Base-by-base conservation (phyloP, 2,329 filamentous ascomycete species). In the Zymoseptoria passerinii region DNA sequence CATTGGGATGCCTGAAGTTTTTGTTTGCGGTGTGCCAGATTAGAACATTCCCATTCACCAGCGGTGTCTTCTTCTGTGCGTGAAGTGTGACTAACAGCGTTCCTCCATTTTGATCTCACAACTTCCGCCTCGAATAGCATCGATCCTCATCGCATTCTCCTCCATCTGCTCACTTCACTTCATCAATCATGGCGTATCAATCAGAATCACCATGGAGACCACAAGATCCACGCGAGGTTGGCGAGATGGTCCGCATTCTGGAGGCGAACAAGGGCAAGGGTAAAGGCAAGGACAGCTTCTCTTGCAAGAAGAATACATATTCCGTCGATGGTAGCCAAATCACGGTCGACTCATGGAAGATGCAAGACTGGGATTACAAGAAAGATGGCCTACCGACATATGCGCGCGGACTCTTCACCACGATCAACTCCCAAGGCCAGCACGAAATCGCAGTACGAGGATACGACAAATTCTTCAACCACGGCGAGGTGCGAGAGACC, bases 381-480 rank as follows among this genome's bases (percentile, higher is more conserved):
- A 87, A 87, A 66, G 76, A 77, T 16, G 83, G 90, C 65, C 81
- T 99, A 9, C 94, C 94, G 5, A 96, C 90, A 1, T 96, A 96
- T 72, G 92, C 94, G 5, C 86, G 94, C 56, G 94, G 94, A 6
- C 82, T 99, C 1, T 99, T 99, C 75, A 99, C 92, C n/a, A 88
- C 87, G 49, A 82, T 76, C 63, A 86, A 83, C 62, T 77, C 80
- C 53, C 78, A 82, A 27, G 84, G 85, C 8, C 78, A 83, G 8
- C 77, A 83, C 10, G 90, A 96, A 73, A 96, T 99, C 66, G 88
- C 83, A 1, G 84, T 90, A 53, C 83, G 94, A 66, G 94, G 94
- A 54, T 99, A 99, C 75, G 92, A 99, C 80, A 99, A 99, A 75
- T 99, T 99, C 78, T 99, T 99, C 83, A 99, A 99, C 68, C 82